Base-by-base conservation (phyloP, 148 eudicot species). In the Camellia lanceoleosa region DNA sequence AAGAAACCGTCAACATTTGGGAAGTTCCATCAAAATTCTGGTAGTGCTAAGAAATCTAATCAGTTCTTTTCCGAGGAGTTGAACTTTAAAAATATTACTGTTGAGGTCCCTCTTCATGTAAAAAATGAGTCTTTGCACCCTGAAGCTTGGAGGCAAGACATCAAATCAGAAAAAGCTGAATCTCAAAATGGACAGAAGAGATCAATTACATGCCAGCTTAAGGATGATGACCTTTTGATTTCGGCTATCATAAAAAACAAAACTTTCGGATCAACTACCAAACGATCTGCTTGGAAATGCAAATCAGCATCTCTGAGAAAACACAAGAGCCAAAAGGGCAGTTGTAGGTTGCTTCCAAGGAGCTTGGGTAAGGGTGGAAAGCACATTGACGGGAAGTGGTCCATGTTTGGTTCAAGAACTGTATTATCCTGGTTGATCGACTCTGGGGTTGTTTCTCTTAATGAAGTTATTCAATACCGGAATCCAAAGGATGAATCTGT, bases 271-370 rank as follows among this genome's bases (percentile, higher is more conserved):
- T 77, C 90, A 43, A 49, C 83, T 56, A 80, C 74, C n/a, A 89
- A 82, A 47, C 71, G 73, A 60, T 59, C 85, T 75, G 73, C 77
- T 71, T 68, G 70, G 14, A 74, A 78, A 82, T 15, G 56, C 68
- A 91, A 87, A 80, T 82, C 79, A 78, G 89, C 86, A 80, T 63
- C 87, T 83, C 80, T 44, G 19, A 89, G 88, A 81, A 96, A 87
- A 79, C 85, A 80, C 82, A 93, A 90, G 89, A 88, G 83, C 78
- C 88, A 82, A 74, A 95, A 91, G 87, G 91, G 95, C 65, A 82
- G 93, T 78, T 96, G 98, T 85, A 90, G 90, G 90, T 87, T 96
- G 88, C 97, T 91, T 81, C 92, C 88, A 44, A 87, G 92, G 76
- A 83, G 91, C 79, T 63, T 86, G 81, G 90, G 87, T 68, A 91